Percentiles rank a stretch among this genome's conserved stretches.
phyloP scores from a whole-genome alignment of 164 flowering plant species.

The Macadamia integrifolia region DNA sequence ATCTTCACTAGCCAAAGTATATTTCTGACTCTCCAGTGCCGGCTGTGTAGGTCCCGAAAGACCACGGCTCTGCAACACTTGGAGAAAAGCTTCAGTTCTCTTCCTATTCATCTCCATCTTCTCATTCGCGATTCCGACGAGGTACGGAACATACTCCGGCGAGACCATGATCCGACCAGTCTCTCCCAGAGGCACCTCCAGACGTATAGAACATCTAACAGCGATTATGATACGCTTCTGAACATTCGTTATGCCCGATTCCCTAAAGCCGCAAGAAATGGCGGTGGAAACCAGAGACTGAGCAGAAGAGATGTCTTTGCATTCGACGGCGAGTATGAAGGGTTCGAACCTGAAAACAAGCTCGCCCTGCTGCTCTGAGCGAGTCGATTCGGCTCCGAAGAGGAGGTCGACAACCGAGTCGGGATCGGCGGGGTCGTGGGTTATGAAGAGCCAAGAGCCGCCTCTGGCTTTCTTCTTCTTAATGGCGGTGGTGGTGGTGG shows the following conservation, averaged over 20 bases:
- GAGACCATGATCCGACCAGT: constrained; percentile 42
- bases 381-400: constrained; percentile 22
- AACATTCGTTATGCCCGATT: constrained; percentile 68
- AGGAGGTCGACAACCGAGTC: constrained; percentile 38
- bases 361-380: constrained; percentile 16
- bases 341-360: constrained; percentile 86
- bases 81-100: constrained; percentile 60
- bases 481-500: constrained; percentile 9
- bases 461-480: constrained; percentile 56
- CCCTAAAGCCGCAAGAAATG: constrained; percentile 66
- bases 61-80: constrained; percentile 28
- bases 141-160: constrained; percentile 55
- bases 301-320: constrained; percentile 50
- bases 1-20: background rate
- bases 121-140: constrained; percentile 68
- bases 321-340: constrained; percentile 75
- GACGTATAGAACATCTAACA: constrained; percentile 69
- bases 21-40: background rate
- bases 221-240: constrained; percentile 69
- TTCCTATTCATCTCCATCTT: constrained; percentile 67
- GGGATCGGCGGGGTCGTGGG: constrained; percentile 64
- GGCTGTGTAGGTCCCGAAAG: background rate
- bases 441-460: constrained; percentile 70
- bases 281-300: constrained; percentile 60
- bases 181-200: constrained; percentile 82